These are phyloP conservation scores for Rhizopogon rudus DNA, from an alignment of 768 basidiomycete genomes.

Conservation along the genomic window DNA sequence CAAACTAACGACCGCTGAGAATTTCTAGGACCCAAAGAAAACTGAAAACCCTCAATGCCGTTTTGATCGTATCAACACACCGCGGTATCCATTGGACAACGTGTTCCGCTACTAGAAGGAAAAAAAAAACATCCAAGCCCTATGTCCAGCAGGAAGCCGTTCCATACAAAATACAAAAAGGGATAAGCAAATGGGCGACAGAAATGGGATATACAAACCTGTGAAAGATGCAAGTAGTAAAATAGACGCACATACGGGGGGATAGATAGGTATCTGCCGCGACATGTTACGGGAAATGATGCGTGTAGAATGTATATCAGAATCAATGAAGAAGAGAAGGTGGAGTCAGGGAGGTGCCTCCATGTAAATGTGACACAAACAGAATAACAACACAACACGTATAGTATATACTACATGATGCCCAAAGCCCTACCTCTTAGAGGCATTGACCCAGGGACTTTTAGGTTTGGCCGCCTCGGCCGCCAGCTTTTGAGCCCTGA, in stretches of 20 bases:
- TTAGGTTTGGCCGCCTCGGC: conserved; percentile 25
- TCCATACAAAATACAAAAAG: conserved; percentile 4
- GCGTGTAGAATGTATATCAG: conserved; percentile 12
- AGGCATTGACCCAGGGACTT: conserved; percentile 28
- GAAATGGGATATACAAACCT: background rate
- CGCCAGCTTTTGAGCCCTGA: conserved; percentile 65
- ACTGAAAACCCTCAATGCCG: background rate
- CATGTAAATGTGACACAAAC: conserved; percentile 17
- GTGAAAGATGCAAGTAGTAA: conserved; percentile 5
- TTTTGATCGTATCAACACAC: background rate
- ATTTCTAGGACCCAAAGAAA: background rate
- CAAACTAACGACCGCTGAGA: too few relatives aligned
- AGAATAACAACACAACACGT: background rate
- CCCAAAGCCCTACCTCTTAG: conserved; percentile 14
- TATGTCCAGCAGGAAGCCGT: conserved; percentile 10
- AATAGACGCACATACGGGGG: conserved; percentile 11
- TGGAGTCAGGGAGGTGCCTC: conserved; percentile 1
- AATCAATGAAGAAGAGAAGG: conserved; percentile 8
- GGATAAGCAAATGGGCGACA: conserved; percentile 1
- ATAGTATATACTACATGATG: background rate
- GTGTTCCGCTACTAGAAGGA: background rate
- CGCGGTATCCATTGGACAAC: background rate
- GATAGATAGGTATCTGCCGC: conserved; percentile 3
- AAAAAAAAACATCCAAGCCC: conserved; percentile 4
- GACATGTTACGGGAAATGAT: conserved; percentile 6